A percentile compares a stretch with the other conserved stretches of the same genome.
These are phyloP conservation scores for Tetrapisispora taiwanensis DNA, from an alignment of 805 yeast genomes.

Conservation along the genomic window DNA sequence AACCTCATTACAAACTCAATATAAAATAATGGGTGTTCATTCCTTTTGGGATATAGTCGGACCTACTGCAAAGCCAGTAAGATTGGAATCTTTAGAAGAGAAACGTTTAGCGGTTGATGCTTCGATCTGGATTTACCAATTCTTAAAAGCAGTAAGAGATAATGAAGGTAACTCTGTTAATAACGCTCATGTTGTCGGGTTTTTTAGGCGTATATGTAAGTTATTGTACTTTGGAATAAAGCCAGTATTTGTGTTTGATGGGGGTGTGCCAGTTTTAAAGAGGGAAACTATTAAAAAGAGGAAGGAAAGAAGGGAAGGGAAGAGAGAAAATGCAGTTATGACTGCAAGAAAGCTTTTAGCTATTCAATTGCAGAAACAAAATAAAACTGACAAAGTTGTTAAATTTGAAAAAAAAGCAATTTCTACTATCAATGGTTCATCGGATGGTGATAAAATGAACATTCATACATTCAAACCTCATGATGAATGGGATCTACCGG, in stretches of 20 bases:
- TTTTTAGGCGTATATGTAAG: slow-evolving; percentile 87
- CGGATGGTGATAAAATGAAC: no score
- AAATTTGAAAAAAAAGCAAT: slow-evolving; percentile 1
- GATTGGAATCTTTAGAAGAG: slow-evolving; percentile 72
- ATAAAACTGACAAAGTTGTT: slow-evolving; percentile 13
- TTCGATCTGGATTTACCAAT: slow-evolving; percentile 96
- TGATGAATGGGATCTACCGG: slow-evolving; percentile 85
- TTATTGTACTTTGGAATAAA: slow-evolving; percentile 73
- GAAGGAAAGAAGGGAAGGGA: slow-evolving; percentile 62
- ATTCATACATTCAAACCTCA: slow-evolving; percentile 13
- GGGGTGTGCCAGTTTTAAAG: slow-evolving; percentile 84
- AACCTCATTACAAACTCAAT: not conserved
- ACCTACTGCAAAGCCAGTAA: slow-evolving; percentile 82
- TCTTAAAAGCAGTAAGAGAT: slow-evolving; percentile 88
- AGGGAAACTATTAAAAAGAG: slow-evolving; percentile 66
- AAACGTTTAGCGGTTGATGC: slow-evolving; percentile 90
- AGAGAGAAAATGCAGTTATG: slow-evolving; percentile 53
- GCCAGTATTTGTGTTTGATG: slow-evolving; percentile 92
- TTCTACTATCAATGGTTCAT: no score
- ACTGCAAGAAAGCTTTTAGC: slow-evolving; percentile 80
- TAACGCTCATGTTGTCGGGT: slow-evolving; percentile 89
- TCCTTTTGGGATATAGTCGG: slow-evolving; percentile 88
- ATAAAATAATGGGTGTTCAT: slow-evolving; percentile 85
- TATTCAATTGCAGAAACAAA: slow-evolving; percentile 65
- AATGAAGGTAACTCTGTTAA: slow-evolving; percentile 65